Conservation (phyloP, 2,329 filamentous ascomycete species). For the Boeremia lycopersici region DNA sequence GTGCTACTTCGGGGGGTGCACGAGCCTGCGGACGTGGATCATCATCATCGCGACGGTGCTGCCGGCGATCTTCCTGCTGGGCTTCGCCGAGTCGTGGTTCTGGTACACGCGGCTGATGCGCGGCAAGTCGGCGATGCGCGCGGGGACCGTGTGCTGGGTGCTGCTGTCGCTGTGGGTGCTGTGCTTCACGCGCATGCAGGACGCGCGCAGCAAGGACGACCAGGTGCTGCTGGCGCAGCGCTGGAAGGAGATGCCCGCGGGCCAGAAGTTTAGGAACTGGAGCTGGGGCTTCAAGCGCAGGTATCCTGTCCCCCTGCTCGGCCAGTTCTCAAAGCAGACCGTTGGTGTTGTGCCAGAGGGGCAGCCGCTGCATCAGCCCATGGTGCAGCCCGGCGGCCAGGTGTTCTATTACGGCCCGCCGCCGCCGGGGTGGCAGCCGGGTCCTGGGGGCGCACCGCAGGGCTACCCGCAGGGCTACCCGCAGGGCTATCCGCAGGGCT, state of each 20-base stretch:
- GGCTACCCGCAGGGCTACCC: slow-evolving; percentile 29
- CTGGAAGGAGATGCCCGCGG: slow-evolving; percentile 36
- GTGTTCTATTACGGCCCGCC: slow-evolving; percentile 34
- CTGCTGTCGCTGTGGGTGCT: slow-evolving; percentile 37
- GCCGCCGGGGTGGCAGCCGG: slow-evolving; percentile 27
- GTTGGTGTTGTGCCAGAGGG: slow-evolving; percentile 38
- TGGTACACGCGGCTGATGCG: slow-evolving; percentile 46
- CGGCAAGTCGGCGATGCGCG: slow-evolving; percentile 37
- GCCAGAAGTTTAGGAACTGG: slow-evolving; percentile 42
- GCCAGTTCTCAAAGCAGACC: slow-evolving; percentile 36
- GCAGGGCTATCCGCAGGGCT: slow-evolving; percentile 14
- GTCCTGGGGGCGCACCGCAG: slow-evolving; percentile 28
- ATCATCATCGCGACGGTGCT: slow-evolving; percentile 38
- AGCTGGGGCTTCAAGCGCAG: slow-evolving; percentile 39
- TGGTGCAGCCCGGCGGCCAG: slow-evolving; percentile 31
- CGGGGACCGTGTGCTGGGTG: slow-evolving; percentile 42
- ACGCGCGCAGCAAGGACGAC: slow-evolving; percentile 37
- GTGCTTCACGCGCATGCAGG: slow-evolving; percentile 43
- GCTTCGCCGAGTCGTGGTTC: slow-evolving; percentile 40
- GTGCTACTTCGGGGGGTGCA: slow-evolving; percentile 18
- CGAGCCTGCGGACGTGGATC: slow-evolving; percentile 30
- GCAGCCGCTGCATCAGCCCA: slow-evolving; percentile 30
- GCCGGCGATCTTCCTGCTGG: slow-evolving; percentile 38
- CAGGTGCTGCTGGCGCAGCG: slow-evolving; percentile 37
- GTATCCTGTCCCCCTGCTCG: slow-evolving; percentile 39